Evolutionary conservation across 345 rosid species (phyloP).

Genomic region (Eucalyptus polybractea): DNA sequence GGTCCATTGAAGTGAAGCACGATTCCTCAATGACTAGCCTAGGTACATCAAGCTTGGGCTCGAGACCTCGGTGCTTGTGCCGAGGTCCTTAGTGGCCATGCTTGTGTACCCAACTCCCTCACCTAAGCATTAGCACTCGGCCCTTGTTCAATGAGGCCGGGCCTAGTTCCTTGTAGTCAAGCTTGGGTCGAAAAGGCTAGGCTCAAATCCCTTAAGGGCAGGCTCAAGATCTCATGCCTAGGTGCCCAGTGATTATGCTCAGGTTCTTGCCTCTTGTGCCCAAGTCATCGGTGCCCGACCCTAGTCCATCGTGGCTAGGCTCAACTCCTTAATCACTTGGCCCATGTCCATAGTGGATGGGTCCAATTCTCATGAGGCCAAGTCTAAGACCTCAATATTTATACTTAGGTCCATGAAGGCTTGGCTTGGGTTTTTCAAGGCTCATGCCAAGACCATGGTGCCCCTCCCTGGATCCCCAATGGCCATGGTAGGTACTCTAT

Average conservation of each 20-base stretch:
- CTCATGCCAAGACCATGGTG: background rate
- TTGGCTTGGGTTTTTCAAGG: background rate
- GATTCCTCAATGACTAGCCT: background rate
- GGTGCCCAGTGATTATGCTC: fast-evolving
- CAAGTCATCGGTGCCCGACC: background rate
- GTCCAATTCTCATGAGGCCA: background rate
- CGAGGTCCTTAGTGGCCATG: background rate
- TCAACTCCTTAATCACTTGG: background rate
- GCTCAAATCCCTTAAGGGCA: fast-evolving
- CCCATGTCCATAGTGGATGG: background rate
- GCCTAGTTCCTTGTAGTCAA: background rate
- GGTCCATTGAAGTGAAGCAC: background rate
- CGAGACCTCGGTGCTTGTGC: background rate
- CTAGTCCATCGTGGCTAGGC: background rate
- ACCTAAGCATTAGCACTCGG: background rate
- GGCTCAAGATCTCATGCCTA: background rate
- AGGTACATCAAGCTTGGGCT: background rate
- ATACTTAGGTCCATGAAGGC: background rate
- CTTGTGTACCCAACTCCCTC: background rate
- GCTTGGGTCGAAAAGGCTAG: background rate
- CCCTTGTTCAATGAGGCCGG: fast-evolving
- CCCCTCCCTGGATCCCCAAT: fast-evolving
- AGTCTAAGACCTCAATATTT: background rate
- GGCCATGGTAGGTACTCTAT: background rate
- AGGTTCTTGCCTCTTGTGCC: background rate